Conservation (phyloP, 1,284 basidiomycete species). For the Paramarasmius palmivorus region DNA sequence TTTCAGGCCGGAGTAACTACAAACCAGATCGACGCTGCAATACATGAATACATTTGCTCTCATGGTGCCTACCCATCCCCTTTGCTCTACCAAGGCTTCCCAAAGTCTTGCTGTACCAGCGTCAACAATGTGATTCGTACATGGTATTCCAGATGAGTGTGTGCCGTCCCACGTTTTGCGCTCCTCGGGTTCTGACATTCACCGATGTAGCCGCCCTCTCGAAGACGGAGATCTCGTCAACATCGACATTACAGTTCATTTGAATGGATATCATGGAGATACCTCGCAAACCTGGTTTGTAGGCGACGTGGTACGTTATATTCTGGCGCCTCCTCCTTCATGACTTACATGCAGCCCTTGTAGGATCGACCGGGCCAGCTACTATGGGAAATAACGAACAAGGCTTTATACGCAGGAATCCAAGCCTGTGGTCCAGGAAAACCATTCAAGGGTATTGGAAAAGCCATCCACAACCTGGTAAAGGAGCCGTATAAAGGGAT, state of each 20-base stretch:
- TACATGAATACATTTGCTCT: constrained; percentile 72
- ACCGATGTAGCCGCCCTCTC: constrained; percentile 62
- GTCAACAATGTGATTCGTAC: constrained; percentile 84
- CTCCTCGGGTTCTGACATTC: neutral
- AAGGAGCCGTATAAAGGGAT: constrained; percentile 24
- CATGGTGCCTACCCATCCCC: constrained; percentile 88
- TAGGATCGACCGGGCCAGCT: constrained; percentile 66
- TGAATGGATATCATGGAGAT: constrained; percentile 83
- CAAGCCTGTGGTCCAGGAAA: constrained; percentile 74
- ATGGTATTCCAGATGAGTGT: constrained; percentile 88
- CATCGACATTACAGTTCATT: constrained; percentile 81
- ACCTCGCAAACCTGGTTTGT: constrained; percentile 82
- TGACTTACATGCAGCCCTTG: constrained; percentile 24
- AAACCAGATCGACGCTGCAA: constrained; percentile 63
- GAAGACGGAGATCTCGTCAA: constrained; percentile 84
- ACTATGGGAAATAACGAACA: constrained; percentile 61
- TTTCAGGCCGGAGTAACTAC: constrained; percentile 77
- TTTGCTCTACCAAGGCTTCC: constrained; percentile 78
- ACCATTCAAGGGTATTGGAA: constrained; percentile 75
- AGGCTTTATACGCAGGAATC: constrained; percentile 76
- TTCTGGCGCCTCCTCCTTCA: neutral
- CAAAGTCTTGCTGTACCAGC: constrained; percentile 87
- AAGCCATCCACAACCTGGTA: constrained; percentile 65
- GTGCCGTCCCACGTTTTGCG: constrained; percentile 23
- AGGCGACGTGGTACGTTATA: constrained; percentile 61